Base-by-base conservation (phyloP, 1,284 basidiomycete species). In the Polyporus tsugae region DNA sequence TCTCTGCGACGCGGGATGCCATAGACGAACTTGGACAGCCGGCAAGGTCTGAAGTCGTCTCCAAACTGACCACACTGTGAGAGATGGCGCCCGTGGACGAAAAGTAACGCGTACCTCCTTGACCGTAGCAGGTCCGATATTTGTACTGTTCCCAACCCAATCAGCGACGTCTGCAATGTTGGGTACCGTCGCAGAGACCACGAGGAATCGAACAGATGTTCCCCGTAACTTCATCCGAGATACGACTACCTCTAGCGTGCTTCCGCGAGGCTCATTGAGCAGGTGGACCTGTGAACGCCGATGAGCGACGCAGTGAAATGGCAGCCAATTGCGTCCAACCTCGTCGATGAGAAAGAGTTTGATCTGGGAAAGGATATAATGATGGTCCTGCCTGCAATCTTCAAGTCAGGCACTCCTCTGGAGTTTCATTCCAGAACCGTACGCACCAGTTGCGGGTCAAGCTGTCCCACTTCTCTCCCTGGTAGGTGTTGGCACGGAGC, bases 391-490 rank as follows among this genome's bases (percentile, higher is more conserved):
- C 92, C 93, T 94, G 35, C 36, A 39, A 17, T 25, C n/a, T 19
- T 22, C 6, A 22, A 41, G 58, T 60, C n/a, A 39, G 13, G 22
- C 38, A 49, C 22, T 11, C 58, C n/a, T 29, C n/a, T 17, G 22
- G 0, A 6, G 15, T 41, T 61, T 25, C 58, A 22, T 44, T 57
- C 35, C 69, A 38, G 42, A 55, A 2, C 1, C 29, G 53, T 25
- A 72, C 79, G 64, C 72, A 90, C 92, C 93, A 94, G 75, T 91
- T 91, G 38, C 96, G 86, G 2, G 96, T 97, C 60, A 98, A 81
- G 53, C 94, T 93, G 74, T 98, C 96, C 93, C 95, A 96, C 80
- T 98, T 98, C 80, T 98, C 97, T 0, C 95, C 95, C 91, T 97
- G 57, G 33, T 52, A 36, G 49, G 39, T 25, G n/a, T 59, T 4